phyloP scores from a whole-genome alignment of 1,139 yeast genomes.

The Schizosaccharomyces versatilis region DNA sequence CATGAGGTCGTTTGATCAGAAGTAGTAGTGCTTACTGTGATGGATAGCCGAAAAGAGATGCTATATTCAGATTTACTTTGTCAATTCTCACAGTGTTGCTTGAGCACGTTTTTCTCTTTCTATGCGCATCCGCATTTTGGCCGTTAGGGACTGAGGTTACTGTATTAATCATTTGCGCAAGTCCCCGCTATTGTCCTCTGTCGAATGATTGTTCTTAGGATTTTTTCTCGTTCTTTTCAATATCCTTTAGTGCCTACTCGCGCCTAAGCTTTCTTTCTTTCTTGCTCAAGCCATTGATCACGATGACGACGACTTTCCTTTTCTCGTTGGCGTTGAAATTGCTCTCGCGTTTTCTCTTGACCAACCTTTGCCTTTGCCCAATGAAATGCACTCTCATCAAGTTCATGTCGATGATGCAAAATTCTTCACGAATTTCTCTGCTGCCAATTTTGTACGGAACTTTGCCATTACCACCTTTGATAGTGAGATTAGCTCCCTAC shows the following conservation, averaged over 20 bases:
- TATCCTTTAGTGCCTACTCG: slow-evolving; percentile 15
- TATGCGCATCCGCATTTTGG: slow-evolving; percentile 49
- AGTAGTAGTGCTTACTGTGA: too few species aligned
- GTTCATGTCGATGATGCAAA: slow-evolving; percentile 40
- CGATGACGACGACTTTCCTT: slow-evolving; percentile 22
- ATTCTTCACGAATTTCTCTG: slow-evolving; percentile 28
- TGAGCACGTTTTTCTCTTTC: slow-evolving; percentile 91
- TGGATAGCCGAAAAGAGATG: too few species aligned
- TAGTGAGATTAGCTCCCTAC: slow-evolving; percentile 49
- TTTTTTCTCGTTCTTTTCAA: slow-evolving; percentile 16
- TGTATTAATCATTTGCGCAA: slow-evolving; percentile 14
- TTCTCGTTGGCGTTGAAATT: slow-evolving; percentile 25
- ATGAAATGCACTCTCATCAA: slow-evolving; percentile 49
- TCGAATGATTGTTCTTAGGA: slow-evolving; percentile 14
- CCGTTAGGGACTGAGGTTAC: slow-evolving; percentile 24
- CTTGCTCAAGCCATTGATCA: slow-evolving; percentile 21
- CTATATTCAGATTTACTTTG: slow-evolving; percentile 9
- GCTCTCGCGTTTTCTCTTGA: slow-evolving; percentile 39
- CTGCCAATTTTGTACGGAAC: slow-evolving; percentile 40
- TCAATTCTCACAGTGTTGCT: slow-evolving; percentile 80
- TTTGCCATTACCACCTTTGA: slow-evolving; percentile 31
- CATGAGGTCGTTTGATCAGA: too few species aligned
- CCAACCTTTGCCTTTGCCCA: slow-evolving; percentile 57
- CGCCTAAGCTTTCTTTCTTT: slow-evolving; percentile 11
- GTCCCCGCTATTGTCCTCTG: slow-evolving; percentile 14